A percentile compares a stretch with the other conserved stretches of the same genome.
These are phyloP conservation scores for Candida glaebosa DNA, from an alignment of 805 yeast species.

Conservation along the genomic window DNA sequence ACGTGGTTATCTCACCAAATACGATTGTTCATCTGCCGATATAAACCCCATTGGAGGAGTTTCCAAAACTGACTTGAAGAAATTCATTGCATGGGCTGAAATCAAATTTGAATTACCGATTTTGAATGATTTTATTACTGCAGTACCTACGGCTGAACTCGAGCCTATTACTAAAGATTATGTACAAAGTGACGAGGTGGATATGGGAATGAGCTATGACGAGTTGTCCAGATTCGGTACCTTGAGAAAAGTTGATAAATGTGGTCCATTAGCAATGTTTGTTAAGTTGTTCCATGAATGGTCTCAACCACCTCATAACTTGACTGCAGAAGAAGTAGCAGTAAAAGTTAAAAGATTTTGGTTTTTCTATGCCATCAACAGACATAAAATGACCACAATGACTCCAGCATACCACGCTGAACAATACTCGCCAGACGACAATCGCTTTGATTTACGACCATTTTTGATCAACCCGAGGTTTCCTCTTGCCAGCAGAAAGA, in stretches of 20 bases:
- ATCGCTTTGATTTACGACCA: constrained; percentile 94
- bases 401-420: constrained; percentile 98
- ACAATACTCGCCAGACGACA: constrained; percentile 97
- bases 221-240: constrained; percentile 90
- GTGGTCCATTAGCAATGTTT: constrained; percentile 97
- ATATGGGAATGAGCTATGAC: constrained; percentile 98
- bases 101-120: constrained; percentile 70
- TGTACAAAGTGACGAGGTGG: constrained; percentile 94
- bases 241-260: constrained; percentile 84
- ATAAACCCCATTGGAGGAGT: constrained; percentile 98
- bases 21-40: constrained; percentile 97
- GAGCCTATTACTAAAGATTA: constrained; percentile 93
- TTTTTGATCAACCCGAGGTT: constrained; percentile 87
- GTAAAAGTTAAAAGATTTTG: constrained; percentile 90
- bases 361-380: constrained; percentile 89
- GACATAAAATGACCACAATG: constrained; percentile 96
- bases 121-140: constrained; percentile 72
- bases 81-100: constrained; percentile 79
- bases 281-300: constrained; percentile 86
- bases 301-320: constrained; percentile 63
- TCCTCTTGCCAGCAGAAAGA: constrained; percentile 85
- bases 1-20: constrained; percentile 93
- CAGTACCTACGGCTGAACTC: constrained; percentile 96
- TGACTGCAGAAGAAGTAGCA: constrained; percentile 82
- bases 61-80: constrained; percentile 87